Evolutionary conservation across 192 early-diverging fungal species (phyloP).

Genomic region (Coemansia reversa): DNA sequence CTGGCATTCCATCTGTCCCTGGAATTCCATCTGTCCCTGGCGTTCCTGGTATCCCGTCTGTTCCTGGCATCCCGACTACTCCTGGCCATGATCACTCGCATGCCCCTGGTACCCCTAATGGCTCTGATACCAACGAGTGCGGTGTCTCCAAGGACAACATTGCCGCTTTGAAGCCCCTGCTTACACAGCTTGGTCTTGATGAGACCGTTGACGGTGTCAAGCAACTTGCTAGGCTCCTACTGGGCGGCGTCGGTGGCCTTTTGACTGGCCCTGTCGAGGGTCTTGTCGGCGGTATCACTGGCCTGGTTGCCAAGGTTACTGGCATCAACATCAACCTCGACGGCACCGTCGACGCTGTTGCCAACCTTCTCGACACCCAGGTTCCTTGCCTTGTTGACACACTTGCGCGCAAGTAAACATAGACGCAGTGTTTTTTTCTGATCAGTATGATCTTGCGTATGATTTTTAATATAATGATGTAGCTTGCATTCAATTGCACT

Average conservation of each 20-base stretch:
- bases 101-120: neutral
- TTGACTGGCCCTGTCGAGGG: conserved; percentile 23
- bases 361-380: conserved; percentile 28
- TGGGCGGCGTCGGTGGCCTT: conserved; percentile 19
- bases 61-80: neutral
- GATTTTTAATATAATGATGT: no score
- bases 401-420: conserved; percentile 11
- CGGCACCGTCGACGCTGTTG: conserved; percentile 25
- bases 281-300: conserved; percentile 17
- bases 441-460: no score
- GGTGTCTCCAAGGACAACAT: conserved; percentile 36
- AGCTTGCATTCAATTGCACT: no score
- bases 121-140: conserved; percentile 20
- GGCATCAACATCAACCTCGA: conserved; percentile 22
- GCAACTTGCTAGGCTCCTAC: conserved; percentile 28
- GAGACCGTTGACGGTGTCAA: conserved; percentile 39
- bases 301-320: conserved; percentile 28
- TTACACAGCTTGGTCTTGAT: conserved; percentile 30
- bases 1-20: no score
- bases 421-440: no score
- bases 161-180: conserved; percentile 34
- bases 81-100: neutral
- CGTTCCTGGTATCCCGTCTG: neutral
- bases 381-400: conserved; percentile 40
- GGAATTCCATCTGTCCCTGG: no score